Evolutionary conservation across 2,329 filamentous ascomycete species (phyloP).

Genomic region (Pestalotiopsis sp.): DNA sequence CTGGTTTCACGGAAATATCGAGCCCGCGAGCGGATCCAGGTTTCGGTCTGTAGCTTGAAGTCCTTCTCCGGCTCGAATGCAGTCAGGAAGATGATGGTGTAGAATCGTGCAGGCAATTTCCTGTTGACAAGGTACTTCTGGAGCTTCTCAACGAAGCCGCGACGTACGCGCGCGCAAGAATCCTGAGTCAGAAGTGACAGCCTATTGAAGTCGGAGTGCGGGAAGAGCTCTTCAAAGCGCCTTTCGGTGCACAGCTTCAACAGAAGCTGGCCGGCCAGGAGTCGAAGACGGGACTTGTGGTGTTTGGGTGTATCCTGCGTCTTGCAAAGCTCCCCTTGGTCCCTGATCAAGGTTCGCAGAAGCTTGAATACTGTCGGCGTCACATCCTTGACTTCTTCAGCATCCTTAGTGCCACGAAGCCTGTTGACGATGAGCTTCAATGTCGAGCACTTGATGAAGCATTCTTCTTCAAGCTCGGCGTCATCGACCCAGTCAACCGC

Average conservation of each 20-base stretch:
- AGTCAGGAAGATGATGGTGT: slow-evolving; percentile 85
- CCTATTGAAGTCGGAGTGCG: slow-evolving; percentile 75
- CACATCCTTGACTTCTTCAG: slow-evolving; percentile 56
- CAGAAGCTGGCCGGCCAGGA: slow-evolving; percentile 78
- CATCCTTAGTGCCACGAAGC: slow-evolving; percentile 63
- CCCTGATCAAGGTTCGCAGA: slow-evolving; percentile 73
- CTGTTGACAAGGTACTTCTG: slow-evolving; percentile 86
- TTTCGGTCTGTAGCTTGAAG: slow-evolving; percentile 75
- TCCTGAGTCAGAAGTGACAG: slow-evolving; percentile 85
- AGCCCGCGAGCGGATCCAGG: slow-evolving; percentile 85
- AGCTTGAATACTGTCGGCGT: slow-evolving; percentile 76
- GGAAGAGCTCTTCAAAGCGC: slow-evolving; percentile 75
- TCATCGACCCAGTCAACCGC: slow-evolving; percentile 64
- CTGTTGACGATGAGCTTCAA: slow-evolving; percentile 86
- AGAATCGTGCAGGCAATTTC: slow-evolving; percentile 75
- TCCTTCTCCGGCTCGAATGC: slow-evolving; percentile 84
- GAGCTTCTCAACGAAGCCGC: slow-evolving; percentile 78
- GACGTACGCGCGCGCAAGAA: slow-evolving; percentile 70
- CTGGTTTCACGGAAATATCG: slow-evolving; percentile 61
- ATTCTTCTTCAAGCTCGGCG: slow-evolving; percentile 75
- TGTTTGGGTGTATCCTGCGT: slow-evolving; percentile 72
- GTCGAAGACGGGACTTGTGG: slow-evolving; percentile 79
- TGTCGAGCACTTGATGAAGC: slow-evolving; percentile 80
- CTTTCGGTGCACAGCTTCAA: slow-evolving; percentile 83
- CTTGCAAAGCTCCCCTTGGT: slow-evolving; percentile 80